Evolutionary conservation across 2,329 filamentous ascomycete species (phyloP).

Genomic region (Aspergillus brasiliensis): DNA sequence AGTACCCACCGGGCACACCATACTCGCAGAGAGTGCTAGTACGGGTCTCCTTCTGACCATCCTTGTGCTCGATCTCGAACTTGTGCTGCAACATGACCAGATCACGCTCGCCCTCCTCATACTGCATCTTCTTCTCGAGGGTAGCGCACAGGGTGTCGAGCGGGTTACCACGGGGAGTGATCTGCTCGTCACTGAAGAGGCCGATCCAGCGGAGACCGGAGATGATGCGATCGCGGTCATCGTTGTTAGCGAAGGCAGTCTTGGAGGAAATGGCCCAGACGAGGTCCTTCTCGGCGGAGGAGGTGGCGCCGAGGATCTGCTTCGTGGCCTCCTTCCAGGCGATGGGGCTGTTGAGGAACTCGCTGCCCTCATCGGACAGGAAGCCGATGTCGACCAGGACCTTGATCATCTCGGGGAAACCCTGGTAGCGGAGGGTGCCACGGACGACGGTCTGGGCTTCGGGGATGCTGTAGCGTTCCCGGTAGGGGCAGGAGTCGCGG

Average conservation of each 20-base stretch:
- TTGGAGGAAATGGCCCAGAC: conserved; percentile 73
- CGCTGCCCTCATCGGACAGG: conserved; percentile 69
- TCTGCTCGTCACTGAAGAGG: conserved; percentile 68
- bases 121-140: conserved; percentile 90
- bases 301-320: conserved; percentile 71
- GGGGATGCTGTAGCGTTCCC: conserved; percentile 86
- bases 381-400: conserved; percentile 88
- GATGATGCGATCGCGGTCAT: conserved; percentile 70
- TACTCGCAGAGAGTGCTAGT: conserved; percentile 83
- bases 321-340: conserved; percentile 85
- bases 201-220: conserved; percentile 71
- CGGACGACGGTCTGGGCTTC: conserved; percentile 86
- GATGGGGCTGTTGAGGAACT: conserved; percentile 66
- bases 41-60: conserved; percentile 74
- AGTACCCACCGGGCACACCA: conserved; percentile 76
- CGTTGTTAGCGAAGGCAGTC: conserved; percentile 68
- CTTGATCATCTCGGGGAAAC: conserved; percentile 75
- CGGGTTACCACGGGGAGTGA: conserved; percentile 73
- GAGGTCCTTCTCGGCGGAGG: conserved; percentile 69
- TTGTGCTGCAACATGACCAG: conserved; percentile 66
- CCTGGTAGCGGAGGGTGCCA: conserved; percentile 19
- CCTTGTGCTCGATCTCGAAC: conserved; percentile 81
- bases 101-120: conserved; percentile 78
- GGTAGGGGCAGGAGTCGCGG: conserved; percentile 84
- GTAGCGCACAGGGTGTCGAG: conserved; percentile 89